A percentile compares a stretch with the other conserved stretches of the same genome.
Conservation (phyloP, 352 stramenopile species). For the Phytopythium aichiense region DNA sequence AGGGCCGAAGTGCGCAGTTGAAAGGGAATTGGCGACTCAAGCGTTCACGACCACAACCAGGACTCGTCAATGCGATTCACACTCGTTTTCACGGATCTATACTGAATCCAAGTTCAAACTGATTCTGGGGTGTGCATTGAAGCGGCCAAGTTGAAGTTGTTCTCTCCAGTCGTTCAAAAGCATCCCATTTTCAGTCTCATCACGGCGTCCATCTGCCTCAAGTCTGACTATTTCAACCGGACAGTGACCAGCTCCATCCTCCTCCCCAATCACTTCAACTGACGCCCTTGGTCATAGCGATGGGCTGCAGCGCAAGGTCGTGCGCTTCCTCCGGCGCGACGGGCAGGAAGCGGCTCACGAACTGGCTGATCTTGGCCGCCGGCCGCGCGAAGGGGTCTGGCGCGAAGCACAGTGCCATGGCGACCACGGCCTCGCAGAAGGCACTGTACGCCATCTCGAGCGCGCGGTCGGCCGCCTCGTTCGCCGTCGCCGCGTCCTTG, state of each 20-base stretch:
- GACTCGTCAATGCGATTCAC: no score
- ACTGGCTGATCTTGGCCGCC: constrained; percentile 57
- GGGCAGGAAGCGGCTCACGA: constrained; percentile 63
- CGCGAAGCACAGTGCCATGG: constrained; percentile 47
- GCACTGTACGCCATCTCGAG: constrained; percentile 73
- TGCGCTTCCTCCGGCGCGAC: constrained; percentile 54
- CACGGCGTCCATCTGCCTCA: no score
- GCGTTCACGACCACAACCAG: not conserved
- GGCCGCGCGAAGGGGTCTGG: constrained; percentile 59
- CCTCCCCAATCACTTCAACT: not conserved
- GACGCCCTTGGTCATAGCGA: not conserved
- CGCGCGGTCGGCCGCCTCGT: constrained; percentile 7
- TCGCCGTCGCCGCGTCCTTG: not conserved
- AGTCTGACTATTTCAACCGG: not conserved
- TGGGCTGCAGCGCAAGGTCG: constrained; percentile 14
- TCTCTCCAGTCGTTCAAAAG: not conserved
- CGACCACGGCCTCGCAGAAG: constrained; percentile 67
- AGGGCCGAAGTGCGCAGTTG: not conserved
- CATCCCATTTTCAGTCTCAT: not conserved
- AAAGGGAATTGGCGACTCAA: not conserved
- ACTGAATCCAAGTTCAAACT: no score
- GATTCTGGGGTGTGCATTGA: no score
- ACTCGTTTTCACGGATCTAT: no score
- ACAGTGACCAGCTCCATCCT: not conserved
- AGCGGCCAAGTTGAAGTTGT: not conserved